Evolutionary conservation across 768 basidiomycete genomes (phyloP), one percentile per base, ranked within the genome.

Genomic region (Boletus sp.): DNA sequence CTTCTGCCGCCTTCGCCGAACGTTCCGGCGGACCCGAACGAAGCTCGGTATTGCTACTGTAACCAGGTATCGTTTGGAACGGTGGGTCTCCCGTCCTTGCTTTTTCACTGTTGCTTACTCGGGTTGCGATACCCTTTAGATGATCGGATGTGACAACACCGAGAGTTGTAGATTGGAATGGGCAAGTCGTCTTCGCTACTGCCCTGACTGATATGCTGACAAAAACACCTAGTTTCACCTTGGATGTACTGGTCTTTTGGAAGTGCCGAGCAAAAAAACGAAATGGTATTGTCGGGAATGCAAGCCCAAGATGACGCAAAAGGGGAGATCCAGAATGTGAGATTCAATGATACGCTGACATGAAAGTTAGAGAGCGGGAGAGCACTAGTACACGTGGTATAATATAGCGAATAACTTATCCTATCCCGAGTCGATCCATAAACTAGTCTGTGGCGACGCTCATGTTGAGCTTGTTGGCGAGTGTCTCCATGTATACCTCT

Each of bases 401-500:
- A 48, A 61, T 67, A 57, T 39, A 54, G 40, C 20, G 36, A 52
- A 66, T 64, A 58, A 67, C 37, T 69, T 56, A 57, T 40, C 52
- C 41, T 40, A 24, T 24, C 11, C 6, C 0, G 41, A 20, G 11
- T 29, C 18, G 18, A 44, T 42, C 7, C 28, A 32, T 29, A 7
- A 28, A 14, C 50, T 65, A 69, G 18, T 67, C 69, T 3, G 70
- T 65, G 33, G 62, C 56, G 39, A 78, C 78, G 50, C 68, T 75
- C 80, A 90, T 78, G 51, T 87, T 89, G 44, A 93, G 77, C 63
- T 90, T 89, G 71, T 89, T 89, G 4, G 90, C 88, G 29, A 92
- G 75, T 0, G 87, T 91, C 70, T 91, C 90, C 90, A 92, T 92
- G 64, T 90, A 93, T 2, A 91, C 81, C 69, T 91, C 91, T 92